Conservation (phyloP, 805 yeast species). For the Suhomyces faveliae region DNA sequence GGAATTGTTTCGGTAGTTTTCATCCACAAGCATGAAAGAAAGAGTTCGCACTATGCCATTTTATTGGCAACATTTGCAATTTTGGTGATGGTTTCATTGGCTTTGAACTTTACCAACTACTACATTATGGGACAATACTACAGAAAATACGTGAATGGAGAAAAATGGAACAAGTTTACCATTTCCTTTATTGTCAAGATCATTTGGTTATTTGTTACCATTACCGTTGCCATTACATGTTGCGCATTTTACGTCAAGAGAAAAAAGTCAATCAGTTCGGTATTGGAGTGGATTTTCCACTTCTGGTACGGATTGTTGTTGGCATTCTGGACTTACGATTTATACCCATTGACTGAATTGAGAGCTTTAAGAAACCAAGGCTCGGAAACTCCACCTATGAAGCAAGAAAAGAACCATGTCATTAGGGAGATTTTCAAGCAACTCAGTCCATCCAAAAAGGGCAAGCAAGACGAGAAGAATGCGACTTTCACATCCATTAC, state of each 20-base stretch:
- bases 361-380: conserved; percentile 13
- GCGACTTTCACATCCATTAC: conserved; percentile 2
- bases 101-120: conserved; percentile 26
- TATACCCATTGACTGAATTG: conserved; percentile 27
- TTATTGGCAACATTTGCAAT: conserved; percentile 24
- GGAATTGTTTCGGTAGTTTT: conserved; percentile 18
- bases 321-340: conserved; percentile 29
- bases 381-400: conserved; percentile 5
- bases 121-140: conserved; percentile 31
- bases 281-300: conserved; percentile 29
- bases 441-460: conserved; percentile 5
- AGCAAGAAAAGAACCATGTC: neutral
- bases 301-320: conserved; percentile 26
- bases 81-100: conserved; percentile 24
- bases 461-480: conserved; percentile 2
- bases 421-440: conserved; percentile 5
- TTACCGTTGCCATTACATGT: conserved; percentile 18
- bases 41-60: conserved; percentile 22
- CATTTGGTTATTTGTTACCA: conserved; percentile 23
- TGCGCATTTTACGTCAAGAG: conserved; percentile 21
- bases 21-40: conserved; percentile 14
- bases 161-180: conserved; percentile 28
- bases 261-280: conserved; percentile 16
- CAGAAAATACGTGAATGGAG: conserved; percentile 27
- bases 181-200: conserved; percentile 25